Conservation (phyloP, 495 filamentous ascomycete genomes). For the Talaromyces borbonicus region DNA sequence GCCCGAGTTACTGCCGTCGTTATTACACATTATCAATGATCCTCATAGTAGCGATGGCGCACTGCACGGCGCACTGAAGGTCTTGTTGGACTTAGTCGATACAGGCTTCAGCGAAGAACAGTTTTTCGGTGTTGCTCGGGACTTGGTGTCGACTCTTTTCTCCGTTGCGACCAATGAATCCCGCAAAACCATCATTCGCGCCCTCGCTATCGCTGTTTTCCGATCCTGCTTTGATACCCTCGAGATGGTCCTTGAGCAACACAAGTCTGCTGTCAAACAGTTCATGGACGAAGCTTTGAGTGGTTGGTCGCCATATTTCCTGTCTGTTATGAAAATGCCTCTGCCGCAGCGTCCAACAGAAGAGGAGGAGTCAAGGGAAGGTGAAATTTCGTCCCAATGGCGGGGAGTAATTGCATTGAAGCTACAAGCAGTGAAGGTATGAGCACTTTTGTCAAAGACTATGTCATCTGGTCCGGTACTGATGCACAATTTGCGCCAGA, state of each 20-base stretch:
- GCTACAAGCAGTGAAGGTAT: conserved; percentile 73
- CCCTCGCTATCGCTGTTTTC: conserved; percentile 81
- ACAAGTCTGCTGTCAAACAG: conserved; percentile 69
- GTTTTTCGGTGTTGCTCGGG: conserved; percentile 78
- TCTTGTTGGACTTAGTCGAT: conserved; percentile 83
- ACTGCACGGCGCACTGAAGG: conserved; percentile 78
- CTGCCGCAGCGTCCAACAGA: conserved; percentile 55
- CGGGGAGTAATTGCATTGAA: conserved; percentile 78
- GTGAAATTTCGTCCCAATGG: conserved; percentile 44
- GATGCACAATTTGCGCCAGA: conserved; percentile 33
- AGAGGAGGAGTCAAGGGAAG: conserved; percentile 43
- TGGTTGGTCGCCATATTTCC: conserved; percentile 82
- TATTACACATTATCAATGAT: conserved; percentile 63
- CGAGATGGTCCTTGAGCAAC: conserved; percentile 89
- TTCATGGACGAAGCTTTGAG: conserved; percentile 80
- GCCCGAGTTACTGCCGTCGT: conserved; percentile 71
- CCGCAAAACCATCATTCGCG: conserved; percentile 64
- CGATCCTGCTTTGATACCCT: conserved; percentile 84
- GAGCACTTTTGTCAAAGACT: background rate
- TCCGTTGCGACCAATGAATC: conserved; percentile 65
- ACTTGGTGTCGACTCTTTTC: conserved; percentile 74
- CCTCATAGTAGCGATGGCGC: conserved; percentile 60
- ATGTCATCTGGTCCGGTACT: background rate
- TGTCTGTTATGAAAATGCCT: conserved; percentile 56
- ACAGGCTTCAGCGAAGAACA: conserved; percentile 88